Evolutionary conservation across 805 yeast genomes (phyloP), one percentile per base, ranked within the genome.

Genomic region (Starmera quercuum): DNA sequence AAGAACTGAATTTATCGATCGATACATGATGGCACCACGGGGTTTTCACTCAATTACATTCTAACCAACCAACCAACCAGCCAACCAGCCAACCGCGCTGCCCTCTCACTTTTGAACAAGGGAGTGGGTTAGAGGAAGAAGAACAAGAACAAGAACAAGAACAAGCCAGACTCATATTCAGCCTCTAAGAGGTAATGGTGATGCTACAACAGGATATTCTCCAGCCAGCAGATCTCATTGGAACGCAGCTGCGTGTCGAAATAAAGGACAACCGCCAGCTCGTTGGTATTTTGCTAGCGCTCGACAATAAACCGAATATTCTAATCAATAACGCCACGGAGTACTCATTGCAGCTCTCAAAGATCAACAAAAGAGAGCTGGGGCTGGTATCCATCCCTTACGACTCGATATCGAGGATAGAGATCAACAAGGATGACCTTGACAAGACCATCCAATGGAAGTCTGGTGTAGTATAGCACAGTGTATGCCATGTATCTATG

Each of bases 231-330:
- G 55, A 51, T 31, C 15, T 49, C 21, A 42, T 51, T 6, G 55
- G 55, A 1, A 14, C 38, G 9, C 26, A 35, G 5, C 33, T 51
- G 2, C 25, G 17, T 11, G 32, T 51, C 27, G 31, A 34, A 3
- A 36, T 42, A 8, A 38, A 25, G 6, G 54, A 51, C 21, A 27
- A 38, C 3, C 39, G 56, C 10, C 34, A 28, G 4, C 31, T 51
- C 4, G 30, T 28, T 0, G 56, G 56, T 1, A 35, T 44, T 0
- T 33, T 51, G 2, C 29, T 49, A 6, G 56, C 56, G 3, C 32
- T 51, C 19, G 56, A 51, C 35, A 45, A 45, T 32, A 42, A 47
- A 30, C 54, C 54, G 8, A 51, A 49, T 30, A 20, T 51, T 12
- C 31, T 51, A 4, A 31, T 51, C 13, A 36, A 42, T 17, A 41